Percentiles rank a stretch among this genome's conserved stretches.
Evolutionary conservation across 805 yeast species (phyloP).

Genomic region (Starmerella vaccinii): DNA sequence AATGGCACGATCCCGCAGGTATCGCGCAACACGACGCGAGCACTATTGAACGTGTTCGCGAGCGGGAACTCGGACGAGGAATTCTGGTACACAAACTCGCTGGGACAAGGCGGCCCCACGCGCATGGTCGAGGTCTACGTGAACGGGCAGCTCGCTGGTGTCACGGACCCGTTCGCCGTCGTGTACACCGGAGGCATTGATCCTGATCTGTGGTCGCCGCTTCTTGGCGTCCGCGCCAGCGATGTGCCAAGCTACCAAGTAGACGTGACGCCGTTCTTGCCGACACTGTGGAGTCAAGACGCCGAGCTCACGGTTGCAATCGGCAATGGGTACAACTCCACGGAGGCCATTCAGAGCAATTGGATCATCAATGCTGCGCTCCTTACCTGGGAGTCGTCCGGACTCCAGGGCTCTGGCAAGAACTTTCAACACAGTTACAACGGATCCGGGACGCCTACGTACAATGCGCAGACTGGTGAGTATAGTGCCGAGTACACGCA

Average conservation of each 20-base stretch:
- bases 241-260: conserved; percentile 59
- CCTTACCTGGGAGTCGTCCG: conserved; percentile 26
- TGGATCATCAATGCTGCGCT: conserved; percentile 29
- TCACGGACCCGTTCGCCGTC: conserved; percentile 57
- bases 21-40: conserved; percentile 47
- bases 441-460: neutral
- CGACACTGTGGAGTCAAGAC: conserved; percentile 46
- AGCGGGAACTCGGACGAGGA: conserved; percentile 74
- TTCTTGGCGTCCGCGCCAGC: conserved; percentile 64
- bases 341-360: conserved; percentile 14
- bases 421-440: neutral
- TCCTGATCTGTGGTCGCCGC: conserved; percentile 71
- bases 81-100: conserved; percentile 49
- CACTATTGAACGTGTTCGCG: conserved; percentile 45
- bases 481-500: conserved; percentile 2
- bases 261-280: conserved; percentile 60
- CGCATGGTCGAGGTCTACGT: conserved; percentile 55
- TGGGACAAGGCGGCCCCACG: conserved; percentile 17
- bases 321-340: conserved; percentile 26
- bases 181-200: conserved; percentile 73
- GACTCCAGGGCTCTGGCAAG: conserved; percentile 23
- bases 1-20: conserved; percentile 29
- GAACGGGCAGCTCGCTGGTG: conserved; percentile 48
- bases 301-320: conserved; percentile 44
- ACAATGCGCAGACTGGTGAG: neutral